phyloP scores from a whole-genome alignment of 2,329 filamentous ascomycete genomes.

The Cladorrhinum sp. region DNA sequence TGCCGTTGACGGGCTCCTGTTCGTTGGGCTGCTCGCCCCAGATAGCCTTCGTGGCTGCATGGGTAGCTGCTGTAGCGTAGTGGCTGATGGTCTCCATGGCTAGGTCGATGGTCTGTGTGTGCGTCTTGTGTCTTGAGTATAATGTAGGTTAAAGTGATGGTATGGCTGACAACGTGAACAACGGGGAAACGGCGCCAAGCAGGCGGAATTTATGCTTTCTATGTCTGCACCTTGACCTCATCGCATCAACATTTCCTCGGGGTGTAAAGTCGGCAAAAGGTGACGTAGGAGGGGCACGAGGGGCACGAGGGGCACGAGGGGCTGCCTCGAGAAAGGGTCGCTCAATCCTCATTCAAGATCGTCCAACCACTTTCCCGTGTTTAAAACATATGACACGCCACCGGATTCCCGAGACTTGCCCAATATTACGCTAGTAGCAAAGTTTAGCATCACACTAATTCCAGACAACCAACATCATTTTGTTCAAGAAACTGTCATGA shows the following conservation, averaged over 20 bases:
- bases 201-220: not conserved
- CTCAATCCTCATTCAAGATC: not conserved
- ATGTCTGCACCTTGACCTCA: not conserved
- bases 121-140: too few species aligned
- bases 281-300: conserved; percentile 12
- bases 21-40: conserved; percentile 42
- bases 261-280: conserved; percentile 11
- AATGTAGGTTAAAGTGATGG: not conserved
- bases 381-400: not conserved
- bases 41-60: conserved; percentile 46
- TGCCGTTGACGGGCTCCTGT: conserved; percentile 69
- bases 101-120: not conserved
- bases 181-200: not conserved
- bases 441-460: not conserved
- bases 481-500: too few species aligned
- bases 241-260: not conserved
- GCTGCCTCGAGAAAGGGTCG: too few species aligned
- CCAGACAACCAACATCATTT: not conserved
- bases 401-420: not conserved
- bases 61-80: conserved; percentile 46
- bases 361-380: not conserved
- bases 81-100: conserved; percentile 64
- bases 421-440: not conserved
- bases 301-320: too few species aligned
- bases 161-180: not conserved